Evolutionary conservation across 345 rosid genomes (phyloP).

Genomic region (Rhizophora apiculata): DNA sequence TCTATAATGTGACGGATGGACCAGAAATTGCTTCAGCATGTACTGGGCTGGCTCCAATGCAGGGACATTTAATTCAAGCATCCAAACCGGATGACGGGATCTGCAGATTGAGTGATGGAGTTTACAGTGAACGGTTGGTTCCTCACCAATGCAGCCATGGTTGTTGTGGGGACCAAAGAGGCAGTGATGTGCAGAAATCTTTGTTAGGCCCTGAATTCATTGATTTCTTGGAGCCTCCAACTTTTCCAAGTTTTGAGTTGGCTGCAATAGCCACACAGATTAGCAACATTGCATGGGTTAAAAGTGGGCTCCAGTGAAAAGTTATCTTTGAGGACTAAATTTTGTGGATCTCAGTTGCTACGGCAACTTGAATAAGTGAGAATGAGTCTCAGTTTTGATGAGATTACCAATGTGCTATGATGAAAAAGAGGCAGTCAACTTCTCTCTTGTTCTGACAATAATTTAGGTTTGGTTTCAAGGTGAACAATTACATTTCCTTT

Average conservation of each 20-base stretch:
- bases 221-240: conserved; percentile 54
- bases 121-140: conserved; percentile 47
- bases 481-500: conserved; percentile 3
- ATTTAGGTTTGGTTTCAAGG: conserved; percentile 1
- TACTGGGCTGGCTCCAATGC: conserved; percentile 33
- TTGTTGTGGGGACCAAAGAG: conserved; percentile 44
- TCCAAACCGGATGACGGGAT: conserved; percentile 48
- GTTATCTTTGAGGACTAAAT: conserved; percentile 37
- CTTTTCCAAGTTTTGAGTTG: conserved; percentile 68
- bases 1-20: conserved; percentile 34
- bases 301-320: conserved; percentile 67
- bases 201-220: conserved; percentile 80
- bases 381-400: conserved; percentile 29
- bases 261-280: conserved; percentile 76
- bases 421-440: conserved; percentile 8
- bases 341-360: conserved; percentile 30
- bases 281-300: conserved; percentile 80
- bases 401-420: conserved; percentile 14
- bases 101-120: conserved; percentile 53
- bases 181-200: conserved; percentile 30
- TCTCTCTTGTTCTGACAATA: neutral
- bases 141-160: conserved; percentile 71
- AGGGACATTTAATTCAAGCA: conserved; percentile 38
- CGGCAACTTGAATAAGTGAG: conserved; percentile 29
- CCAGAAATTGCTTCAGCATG: conserved; percentile 34